Base-by-base conservation (phyloP, 2,329 filamentous ascomycete species). In the Ceratocystis diversiconidia region DNA sequence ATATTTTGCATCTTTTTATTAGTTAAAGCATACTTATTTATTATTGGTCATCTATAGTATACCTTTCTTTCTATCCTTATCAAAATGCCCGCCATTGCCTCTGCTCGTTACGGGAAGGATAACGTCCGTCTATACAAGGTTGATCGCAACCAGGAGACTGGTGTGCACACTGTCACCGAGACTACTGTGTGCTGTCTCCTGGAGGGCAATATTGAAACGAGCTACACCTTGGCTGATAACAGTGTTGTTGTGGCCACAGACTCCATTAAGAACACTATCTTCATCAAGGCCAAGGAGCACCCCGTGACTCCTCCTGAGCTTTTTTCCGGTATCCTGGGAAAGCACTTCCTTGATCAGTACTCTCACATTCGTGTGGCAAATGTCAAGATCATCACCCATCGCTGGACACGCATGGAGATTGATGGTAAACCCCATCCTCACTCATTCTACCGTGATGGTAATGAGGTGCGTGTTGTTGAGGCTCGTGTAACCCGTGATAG, bases 91-190 rank as follows among this genome's bases (percentile, higher is more conserved):
- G 74, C 75, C 70, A 76, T 86, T 68, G 79, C 82, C 68, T 78
- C 83, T 72, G 88, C 89, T 71, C 85, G 86, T 74, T 92, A 92
- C 75, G 89, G 89, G 79, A 92, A 99, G 85, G 94, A 97, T 84
- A 97, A 99, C 79, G 88, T 99, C 82, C 92, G 94, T 73, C 85
- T 99, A 72, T 95, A 88, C 85, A 99, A 99, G 78, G 91, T 96
- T 72, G 82, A 95, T 73, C 85, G 85, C 72, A 85, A 97, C 75
- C 79, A 85, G 73, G 79, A 85, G 72, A 87, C 88, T 19, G 88
- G 88, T 66, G 80, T 85, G 25, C 92, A 99, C 76, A 88, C 86
- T 6, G 89, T 97, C 70, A 88, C 88, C 52, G 94, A 99, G 77
- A 95, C 96, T 87, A 96, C 91, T 50, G 89, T 99, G 71, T 89